These are phyloP conservation scores for Areca catechu DNA, from an alignment of 176 grass and related monocot genomes.

Conservation along the genomic window DNA sequence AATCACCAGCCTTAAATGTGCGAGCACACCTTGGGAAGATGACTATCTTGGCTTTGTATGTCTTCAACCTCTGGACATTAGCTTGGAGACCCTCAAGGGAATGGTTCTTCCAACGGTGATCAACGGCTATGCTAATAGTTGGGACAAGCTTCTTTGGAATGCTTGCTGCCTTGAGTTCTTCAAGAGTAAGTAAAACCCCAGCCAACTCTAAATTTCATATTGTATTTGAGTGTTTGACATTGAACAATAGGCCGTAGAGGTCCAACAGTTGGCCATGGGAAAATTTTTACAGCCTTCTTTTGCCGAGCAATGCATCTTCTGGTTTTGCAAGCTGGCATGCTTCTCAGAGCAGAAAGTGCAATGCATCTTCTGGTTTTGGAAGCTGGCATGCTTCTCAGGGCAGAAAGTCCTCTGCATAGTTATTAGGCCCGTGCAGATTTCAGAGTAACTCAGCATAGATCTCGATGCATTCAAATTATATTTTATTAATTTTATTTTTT, in stretches of 20 bases:
- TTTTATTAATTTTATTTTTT: too few relatives aligned
- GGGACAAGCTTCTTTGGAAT: slow-evolving; percentile 68
- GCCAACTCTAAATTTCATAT: slow-evolving; percentile 80
- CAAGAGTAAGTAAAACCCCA: slow-evolving; percentile 71
- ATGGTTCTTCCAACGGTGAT: slow-evolving; percentile 68
- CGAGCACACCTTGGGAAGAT: slow-evolving; percentile 74
- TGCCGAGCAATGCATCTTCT: too few relatives aligned
- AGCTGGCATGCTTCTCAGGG: too few relatives aligned
- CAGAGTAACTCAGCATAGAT: too few relatives aligned
- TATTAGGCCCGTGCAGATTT: too few relatives aligned
- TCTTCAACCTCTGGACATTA: slow-evolving; percentile 65
- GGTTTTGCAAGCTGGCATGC: too few relatives aligned
- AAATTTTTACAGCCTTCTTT: slow-evolving; percentile 85
- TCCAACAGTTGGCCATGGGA: slow-evolving; percentile 64
- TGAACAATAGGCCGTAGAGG: slow-evolving; percentile 65
- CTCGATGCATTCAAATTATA: too few relatives aligned
- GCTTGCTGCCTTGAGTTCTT: slow-evolving; percentile 74
- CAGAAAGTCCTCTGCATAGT: too few relatives aligned
- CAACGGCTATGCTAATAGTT: slow-evolving; percentile 76
- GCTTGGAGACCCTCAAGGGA: slow-evolving; percentile 71
- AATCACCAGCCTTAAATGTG: slow-evolving; percentile 93
- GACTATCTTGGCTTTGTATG: slow-evolving; percentile 75
- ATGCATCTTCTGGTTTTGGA: too few relatives aligned
- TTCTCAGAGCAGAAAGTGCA: too few relatives aligned
- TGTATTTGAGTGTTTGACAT: slow-evolving; percentile 75